Evolutionary conservation across 148 eudicot genomes (phyloP).

Genomic region (Pouteria glomerata): DNA sequence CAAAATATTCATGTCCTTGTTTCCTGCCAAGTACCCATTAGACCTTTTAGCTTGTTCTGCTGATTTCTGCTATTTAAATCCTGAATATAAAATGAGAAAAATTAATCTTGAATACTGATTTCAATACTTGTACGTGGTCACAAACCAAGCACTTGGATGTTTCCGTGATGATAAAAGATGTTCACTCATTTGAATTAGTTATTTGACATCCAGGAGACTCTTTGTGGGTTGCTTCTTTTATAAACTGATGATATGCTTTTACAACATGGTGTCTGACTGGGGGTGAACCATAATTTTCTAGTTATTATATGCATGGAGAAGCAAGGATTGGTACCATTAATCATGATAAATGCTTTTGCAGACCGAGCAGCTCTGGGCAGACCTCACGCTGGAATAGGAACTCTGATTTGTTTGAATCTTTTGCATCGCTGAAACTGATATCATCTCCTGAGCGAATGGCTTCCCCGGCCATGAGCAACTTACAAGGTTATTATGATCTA

Average conservation of each 20-base stretch:
- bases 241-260: background rate
- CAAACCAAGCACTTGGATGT: background rate
- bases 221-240: background rate
- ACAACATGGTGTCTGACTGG: background rate
- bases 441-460: conserved; percentile 46
- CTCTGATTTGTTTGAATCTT: conserved; percentile 62
- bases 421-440: conserved; percentile 48
- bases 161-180: background rate
- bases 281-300: background rate
- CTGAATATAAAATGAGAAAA: too few species aligned
- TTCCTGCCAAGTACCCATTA: too few species aligned
- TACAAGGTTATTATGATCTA: conserved; percentile 80
- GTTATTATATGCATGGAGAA: background rate
- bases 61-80: too few species aligned
- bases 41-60: too few species aligned
- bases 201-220: background rate
- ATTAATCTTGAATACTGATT: too few species aligned
- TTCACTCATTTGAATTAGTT: too few species aligned
- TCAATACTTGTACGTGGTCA: too few species aligned
- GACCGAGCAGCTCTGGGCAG: conserved; percentile 48
- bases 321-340: background rate
- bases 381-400: conserved; percentile 45
- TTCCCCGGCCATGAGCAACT: conserved; percentile 74
- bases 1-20: too few species aligned
- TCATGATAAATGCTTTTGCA: conserved; percentile 23